Base-by-base conservation (phyloP, 805 yeast genomes). In the Wickerhamomyces ciferrii region DNA sequence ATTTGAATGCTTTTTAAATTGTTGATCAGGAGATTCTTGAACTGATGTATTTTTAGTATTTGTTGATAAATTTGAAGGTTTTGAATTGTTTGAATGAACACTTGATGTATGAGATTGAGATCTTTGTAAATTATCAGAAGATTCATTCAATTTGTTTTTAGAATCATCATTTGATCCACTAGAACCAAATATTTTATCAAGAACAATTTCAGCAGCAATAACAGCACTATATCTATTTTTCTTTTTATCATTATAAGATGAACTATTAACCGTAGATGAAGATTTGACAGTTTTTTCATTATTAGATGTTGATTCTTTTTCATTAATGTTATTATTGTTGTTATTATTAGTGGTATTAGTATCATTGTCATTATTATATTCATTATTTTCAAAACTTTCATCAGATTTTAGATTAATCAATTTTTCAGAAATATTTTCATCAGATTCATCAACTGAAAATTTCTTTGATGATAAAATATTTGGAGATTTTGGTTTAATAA, bases 401-500 rank as follows among this genome's bases (percentile, higher is more conserved):
- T 38, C 49, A 50, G 35, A 50, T 32, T 27, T 39, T 37, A 37
- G 36, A 19, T 37, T 45, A 36, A 11, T 29, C 5, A 39, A 39
- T 42, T 42, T 44, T 43, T 43, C 47, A 47, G 19, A 44, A 48
- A 42, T 46, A 11, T 52, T 51, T 2, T 54, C 44, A 19, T 53
- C 58, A 15, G 47, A 52, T 27, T 57, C 59, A 9, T 43, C 50
- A 18, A 17, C 24, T 17, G 29, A 14, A 13, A 31, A 31, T 18
- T 37, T 46, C 34, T 48, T 43, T 19, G 41, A n/a, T 15, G 47
- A 8, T 14, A 53, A 36, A 25, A 56, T 29, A 11, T 39, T 49
- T 43, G 63, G 60, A 14, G 63, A 58, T 39, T 56, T 58, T 25
- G 66, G 63, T 32, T 57, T 63, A n/a, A 66, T 67, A 29, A 67